Evolutionary conservation across 2,329 filamentous ascomycete genomes (phyloP).

Genomic region (Sporothrix phasma): DNA sequence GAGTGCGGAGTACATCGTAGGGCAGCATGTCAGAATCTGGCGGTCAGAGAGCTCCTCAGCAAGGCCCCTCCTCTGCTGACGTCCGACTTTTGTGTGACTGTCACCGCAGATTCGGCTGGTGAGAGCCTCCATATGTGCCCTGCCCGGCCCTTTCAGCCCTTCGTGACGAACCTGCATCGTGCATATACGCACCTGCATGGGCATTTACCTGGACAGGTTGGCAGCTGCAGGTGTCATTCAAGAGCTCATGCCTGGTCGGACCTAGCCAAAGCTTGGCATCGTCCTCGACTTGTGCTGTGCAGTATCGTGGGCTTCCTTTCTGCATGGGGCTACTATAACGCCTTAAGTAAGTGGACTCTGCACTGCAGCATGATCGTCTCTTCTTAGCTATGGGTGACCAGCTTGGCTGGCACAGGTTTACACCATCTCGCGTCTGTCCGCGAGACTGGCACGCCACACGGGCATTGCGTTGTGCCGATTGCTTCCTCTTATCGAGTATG

Average conservation of each 20-base stretch:
- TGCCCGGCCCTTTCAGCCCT: neutral
- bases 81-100: neutral
- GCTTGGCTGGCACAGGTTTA: neutral
- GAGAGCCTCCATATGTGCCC: too few species aligned
- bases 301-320: neutral
- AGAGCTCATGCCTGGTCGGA: neutral
- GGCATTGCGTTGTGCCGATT: neutral
- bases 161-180: slow-evolving; percentile 1
- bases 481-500: neutral
- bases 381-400: neutral
- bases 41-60: neutral
- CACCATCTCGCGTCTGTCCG: neutral
- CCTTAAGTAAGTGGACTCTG: too few species aligned
- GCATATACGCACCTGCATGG: neutral
- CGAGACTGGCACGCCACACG: neutral
- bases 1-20: neutral
- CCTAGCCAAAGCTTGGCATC: neutral
- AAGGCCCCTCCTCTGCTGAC: neutral
- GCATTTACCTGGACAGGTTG: neutral
- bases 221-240: neutral
- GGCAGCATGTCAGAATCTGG: neutral
- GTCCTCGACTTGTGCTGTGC: neutral
- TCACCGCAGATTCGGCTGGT: neutral
- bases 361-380: neutral
- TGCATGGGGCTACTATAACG: too few species aligned